Evolutionary conservation across 495 filamentous ascomycete species (phyloP), one percentile per base, ranked within the genome.

Genomic region (Letharia columbiana): DNA sequence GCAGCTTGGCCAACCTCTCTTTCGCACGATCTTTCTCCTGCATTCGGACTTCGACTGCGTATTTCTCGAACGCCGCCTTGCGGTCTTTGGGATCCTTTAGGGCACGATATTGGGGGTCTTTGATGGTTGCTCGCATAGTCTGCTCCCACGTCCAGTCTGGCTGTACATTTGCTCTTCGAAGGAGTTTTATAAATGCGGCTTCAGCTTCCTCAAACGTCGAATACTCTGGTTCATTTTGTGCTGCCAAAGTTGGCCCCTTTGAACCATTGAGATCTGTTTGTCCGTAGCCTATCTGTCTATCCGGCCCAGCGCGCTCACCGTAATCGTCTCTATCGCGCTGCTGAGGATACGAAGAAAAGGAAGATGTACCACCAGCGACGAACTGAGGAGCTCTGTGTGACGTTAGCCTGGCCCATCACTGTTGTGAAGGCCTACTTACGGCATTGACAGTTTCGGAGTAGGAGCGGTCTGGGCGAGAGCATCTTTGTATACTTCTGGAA

Each of bases 21-120:
- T 94, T 94, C 73, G 91, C 92, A 72, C 89, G 89, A 70, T 95
- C 92, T 79, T 94, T 95, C 78, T 98, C 94, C 76, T 97, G 90
- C 71, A 89, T 81, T 70, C 92, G 86, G 76, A 96, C 86, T 76
- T 98, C 91, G 70, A 89, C 81, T 73, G 89, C 90, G 79, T 92
- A 98, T 80, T 97, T 97, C 81, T 96, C 90, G 77, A 96, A 98
- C 31, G 92, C 91, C 67, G 87, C 81, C 77, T 92, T 93, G 69
- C 94, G 87, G 73, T 97, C 91, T 75, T 86, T 91, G 4, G 95
- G 94, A 71, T 98, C 93, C 73, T 93, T 95, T 67, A 99, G 82
- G 15, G 94, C 89, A 61, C 93, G 89, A 73, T 94, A 98, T 70
- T 97, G 91, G 41, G 92, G 88, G 68, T 99, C 94, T 74, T 90